Conservation (phyloP, 176 grass and related monocot genomes). For the Luzula sylvatica region DNA sequence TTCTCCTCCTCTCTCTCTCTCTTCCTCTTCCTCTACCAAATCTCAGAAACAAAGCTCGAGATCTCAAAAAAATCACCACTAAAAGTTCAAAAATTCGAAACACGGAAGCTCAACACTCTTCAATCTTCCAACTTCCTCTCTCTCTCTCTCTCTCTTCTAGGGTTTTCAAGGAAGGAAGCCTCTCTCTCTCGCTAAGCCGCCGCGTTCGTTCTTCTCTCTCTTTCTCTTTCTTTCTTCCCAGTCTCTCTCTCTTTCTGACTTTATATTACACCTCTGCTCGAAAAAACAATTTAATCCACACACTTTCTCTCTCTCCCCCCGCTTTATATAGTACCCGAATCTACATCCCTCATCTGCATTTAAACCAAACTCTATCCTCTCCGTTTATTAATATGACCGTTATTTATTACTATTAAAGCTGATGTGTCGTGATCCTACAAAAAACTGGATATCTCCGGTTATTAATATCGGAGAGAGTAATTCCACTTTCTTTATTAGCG, state of each 20-base stretch:
- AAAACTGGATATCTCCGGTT: background rate
- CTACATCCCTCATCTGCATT: background rate
- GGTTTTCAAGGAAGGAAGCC: background rate
- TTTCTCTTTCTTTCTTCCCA: slow-evolving; percentile 31
- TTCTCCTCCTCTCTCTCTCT: background rate
- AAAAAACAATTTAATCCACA: slow-evolving; percentile 9
- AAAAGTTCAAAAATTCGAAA: slow-evolving; percentile 10
- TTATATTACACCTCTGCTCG: slow-evolving; percentile 22
- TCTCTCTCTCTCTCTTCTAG: slow-evolving; percentile 14
- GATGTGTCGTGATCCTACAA: too few species aligned
- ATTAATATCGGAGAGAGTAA: background rate
- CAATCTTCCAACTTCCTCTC: background rate
- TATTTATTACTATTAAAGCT: background rate
- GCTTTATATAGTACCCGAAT: slow-evolving; percentile 35
- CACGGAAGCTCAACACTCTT: background rate
- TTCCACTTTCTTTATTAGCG: background rate
- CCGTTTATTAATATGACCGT: too few species aligned
- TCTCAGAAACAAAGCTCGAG: slow-evolving; percentile 35
- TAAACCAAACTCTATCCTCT: slow-evolving; percentile 24
- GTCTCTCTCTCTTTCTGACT: slow-evolving; percentile 34
- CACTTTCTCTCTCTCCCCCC: slow-evolving; percentile 17
- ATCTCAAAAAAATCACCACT: slow-evolving; percentile 21
- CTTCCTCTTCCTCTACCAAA: slow-evolving; percentile 28
- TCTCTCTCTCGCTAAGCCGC: slow-evolving; percentile 29
- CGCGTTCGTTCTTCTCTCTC: slow-evolving; percentile 17